Conservation (phyloP, 2,329 filamentous ascomycete species). For the Nigrograna mackinnonii region DNA sequence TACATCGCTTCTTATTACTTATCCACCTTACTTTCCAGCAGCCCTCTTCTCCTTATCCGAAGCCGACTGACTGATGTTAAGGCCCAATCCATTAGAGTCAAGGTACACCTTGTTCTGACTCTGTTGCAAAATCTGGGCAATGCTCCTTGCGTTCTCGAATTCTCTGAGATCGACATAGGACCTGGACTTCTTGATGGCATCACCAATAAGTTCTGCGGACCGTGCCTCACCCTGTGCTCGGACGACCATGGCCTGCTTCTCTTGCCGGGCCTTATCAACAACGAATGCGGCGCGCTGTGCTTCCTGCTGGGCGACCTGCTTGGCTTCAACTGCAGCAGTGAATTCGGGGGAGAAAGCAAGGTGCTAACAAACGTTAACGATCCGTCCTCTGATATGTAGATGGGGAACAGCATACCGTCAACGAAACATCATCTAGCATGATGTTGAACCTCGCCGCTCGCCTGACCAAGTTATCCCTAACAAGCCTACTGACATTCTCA, state of each 20-base stretch:
- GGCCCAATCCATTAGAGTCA: constrained; percentile 84
- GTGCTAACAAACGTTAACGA: constrained; percentile 51
- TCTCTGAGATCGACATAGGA: constrained; percentile 96
- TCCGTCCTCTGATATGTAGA: background rate
- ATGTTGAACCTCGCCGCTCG: constrained; percentile 97
- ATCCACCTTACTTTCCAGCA: constrained; percentile 16
- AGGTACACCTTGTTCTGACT: constrained; percentile 92
- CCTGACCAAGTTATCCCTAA: constrained; percentile 88
- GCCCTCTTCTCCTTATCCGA: constrained; percentile 44
- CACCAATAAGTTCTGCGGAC: constrained; percentile 95
- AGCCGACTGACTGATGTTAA: constrained; percentile 70
- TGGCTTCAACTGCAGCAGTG: constrained; percentile 70
- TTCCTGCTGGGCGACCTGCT: constrained; percentile 80
- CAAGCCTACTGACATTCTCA: constrained; percentile 90
- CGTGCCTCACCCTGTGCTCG: constrained; percentile 98
- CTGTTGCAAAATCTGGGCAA: constrained; percentile 88
- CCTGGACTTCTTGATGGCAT: constrained; percentile 99
- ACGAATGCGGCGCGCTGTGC: constrained; percentile 96
- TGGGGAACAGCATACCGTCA: constrained; percentile 70
- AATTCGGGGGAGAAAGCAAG: constrained; percentile 72
- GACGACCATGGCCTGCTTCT: constrained; percentile 99
- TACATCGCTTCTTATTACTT: background rate
- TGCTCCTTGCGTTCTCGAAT: constrained; percentile 92
- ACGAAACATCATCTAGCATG: constrained; percentile 91
- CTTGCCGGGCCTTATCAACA: constrained; percentile 97